Conservation (phyloP, 2,329 filamentous ascomycete species). For the Fusarium sterilihyphosum region DNA sequence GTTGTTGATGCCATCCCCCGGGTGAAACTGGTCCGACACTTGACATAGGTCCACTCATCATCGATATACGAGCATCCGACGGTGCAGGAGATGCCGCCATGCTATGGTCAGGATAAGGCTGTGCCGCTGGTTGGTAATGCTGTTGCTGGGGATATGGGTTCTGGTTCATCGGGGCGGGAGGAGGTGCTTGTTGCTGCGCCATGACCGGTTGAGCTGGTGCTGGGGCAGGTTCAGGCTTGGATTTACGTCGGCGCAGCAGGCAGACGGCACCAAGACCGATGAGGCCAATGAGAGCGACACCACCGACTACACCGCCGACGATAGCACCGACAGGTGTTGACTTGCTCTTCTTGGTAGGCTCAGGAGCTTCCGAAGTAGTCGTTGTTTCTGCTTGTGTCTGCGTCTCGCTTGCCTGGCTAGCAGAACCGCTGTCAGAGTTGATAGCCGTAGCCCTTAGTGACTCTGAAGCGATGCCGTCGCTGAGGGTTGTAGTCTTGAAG, state of each 20-base stretch:
- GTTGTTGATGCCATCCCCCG: neutral
- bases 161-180: neutral
- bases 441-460: too few relatives aligned
- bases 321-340: neutral
- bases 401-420: neutral
- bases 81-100: neutral
- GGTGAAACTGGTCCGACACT: neutral
- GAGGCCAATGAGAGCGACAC: neutral
- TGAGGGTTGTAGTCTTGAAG: neutral
- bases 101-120: neutral
- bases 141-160: neutral
- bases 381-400: neutral
- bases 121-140: neutral
- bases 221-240: neutral
- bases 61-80: neutral
- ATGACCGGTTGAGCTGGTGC: neutral
- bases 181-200: neutral
- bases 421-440: rapidly evolving
- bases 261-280: neutral
- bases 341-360: neutral
- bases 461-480: neutral
- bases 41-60: neutral
- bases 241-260: neutral
- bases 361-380: neutral
- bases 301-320: neutral